Evolutionary conservation across 805 yeast species (phyloP).

Genomic region (Candida schatavii): DNA sequence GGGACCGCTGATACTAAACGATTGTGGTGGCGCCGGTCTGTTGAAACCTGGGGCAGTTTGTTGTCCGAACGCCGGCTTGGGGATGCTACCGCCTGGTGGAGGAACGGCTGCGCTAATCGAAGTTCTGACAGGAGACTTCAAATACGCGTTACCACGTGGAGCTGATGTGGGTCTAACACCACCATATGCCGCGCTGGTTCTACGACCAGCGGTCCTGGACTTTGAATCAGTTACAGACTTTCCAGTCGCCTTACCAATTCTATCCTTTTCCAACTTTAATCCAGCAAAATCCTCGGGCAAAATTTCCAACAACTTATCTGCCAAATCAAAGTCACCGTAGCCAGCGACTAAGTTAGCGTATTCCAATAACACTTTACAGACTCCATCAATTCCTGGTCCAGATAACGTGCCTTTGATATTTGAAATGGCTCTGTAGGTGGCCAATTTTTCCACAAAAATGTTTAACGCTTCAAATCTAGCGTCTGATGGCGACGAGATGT

Average conservation of each 20-base stretch:
- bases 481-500: slow-evolving; percentile 62
- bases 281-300: slow-evolving; percentile 75
- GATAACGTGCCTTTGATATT: slow-evolving; percentile 32
- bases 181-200: slow-evolving; percentile 5
- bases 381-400: slow-evolving; percentile 45
- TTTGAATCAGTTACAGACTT: slow-evolving; percentile 5
- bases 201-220: slow-evolving; percentile 8
- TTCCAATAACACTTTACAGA: slow-evolving; percentile 69
- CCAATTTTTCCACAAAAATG: slow-evolving; percentile 78
- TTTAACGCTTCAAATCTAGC: slow-evolving; percentile 82
- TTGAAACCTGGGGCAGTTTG: slow-evolving; percentile 4
- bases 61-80: neutral
- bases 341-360: slow-evolving; percentile 78
- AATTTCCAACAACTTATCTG: slow-evolving; percentile 62
- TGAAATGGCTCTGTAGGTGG: slow-evolving; percentile 62
- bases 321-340: slow-evolving; percentile 80
- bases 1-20: neutral
- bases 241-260: slow-evolving; percentile 68
- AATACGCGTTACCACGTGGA: slow-evolving; percentile 2
- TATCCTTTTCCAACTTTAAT: slow-evolving; percentile 69
- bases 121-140: slow-evolving; percentile 7
- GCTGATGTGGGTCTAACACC: slow-evolving; percentile 12
- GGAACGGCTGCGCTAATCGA: slow-evolving; percentile 10
- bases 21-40: slow-evolving; percentile 6
- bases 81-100: slow-evolving; percentile 7